A percentile compares a stretch with the other conserved stretches of the same genome.
Conservation (phyloP, 139 green algal species). For the Bryopsis sp. region DNA sequence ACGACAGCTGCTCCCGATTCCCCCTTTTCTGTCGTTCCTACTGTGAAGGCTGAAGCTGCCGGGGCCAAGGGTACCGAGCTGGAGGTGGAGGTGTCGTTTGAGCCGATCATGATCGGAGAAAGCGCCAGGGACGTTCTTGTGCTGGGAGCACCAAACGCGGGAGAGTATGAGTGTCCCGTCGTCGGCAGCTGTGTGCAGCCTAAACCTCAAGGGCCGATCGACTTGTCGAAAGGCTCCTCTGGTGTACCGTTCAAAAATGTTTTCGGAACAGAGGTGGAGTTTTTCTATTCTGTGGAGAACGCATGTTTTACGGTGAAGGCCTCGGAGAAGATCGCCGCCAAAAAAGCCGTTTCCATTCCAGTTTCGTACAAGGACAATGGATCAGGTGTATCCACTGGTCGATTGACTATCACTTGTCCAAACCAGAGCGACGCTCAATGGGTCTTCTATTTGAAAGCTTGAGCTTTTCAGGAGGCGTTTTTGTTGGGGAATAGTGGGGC, state of each 20-base stretch:
- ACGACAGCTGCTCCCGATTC: constrained; percentile 19
- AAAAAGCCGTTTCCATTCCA: constrained; percentile 48
- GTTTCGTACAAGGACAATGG: constrained; percentile 46
- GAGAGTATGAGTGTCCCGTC: constrained; percentile 57
- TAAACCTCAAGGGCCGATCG: constrained; percentile 63
- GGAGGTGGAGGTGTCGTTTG: constrained; percentile 58
- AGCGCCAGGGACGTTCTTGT: constrained; percentile 48
- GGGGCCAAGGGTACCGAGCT: constrained; percentile 38
- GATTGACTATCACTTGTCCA: constrained; percentile 64
- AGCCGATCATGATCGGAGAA: constrained; percentile 56
- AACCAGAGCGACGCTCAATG: constrained; percentile 41
- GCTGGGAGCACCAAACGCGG: constrained; percentile 33
- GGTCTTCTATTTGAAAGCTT: constrained; percentile 71
- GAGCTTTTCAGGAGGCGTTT: too few relatives aligned
- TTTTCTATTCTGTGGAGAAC: constrained; percentile 63
- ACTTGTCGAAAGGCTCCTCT: constrained; percentile 38
- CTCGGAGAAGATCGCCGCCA: constrained; percentile 47
- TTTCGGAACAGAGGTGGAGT: constrained; percentile 52
- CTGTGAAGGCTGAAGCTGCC: constrained; percentile 24
- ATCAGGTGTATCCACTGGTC: constrained; percentile 34
- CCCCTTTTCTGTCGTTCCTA: constrained; percentile 35
- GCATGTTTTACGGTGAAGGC: constrained; percentile 51
- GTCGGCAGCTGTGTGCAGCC: constrained; percentile 53
- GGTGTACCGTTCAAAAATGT: constrained; percentile 65
- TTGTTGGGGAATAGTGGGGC: too few relatives aligned